phyloP scores from a whole-genome alignment of 331 rosid species.

The Telfairia occidentalis region DNA sequence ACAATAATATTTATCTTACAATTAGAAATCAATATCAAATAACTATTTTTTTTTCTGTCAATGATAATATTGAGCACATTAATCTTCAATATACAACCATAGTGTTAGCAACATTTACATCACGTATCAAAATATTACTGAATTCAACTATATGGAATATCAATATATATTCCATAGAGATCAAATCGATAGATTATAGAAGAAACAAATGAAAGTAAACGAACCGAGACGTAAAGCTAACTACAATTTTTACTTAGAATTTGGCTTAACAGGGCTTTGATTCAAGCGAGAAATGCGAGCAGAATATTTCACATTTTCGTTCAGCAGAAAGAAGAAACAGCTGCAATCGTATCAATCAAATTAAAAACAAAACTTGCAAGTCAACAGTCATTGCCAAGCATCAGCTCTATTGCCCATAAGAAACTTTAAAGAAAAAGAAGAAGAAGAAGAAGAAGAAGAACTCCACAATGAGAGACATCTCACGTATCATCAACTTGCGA shows the following conservation, averaged over 20 bases:
- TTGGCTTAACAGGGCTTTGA: not conserved
- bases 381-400: not conserved
- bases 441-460: too few species aligned
- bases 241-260: not conserved
- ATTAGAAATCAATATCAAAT: too few species aligned
- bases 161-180: too few species aligned
- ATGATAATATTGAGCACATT: too few species aligned
- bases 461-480: conserved; percentile 3
- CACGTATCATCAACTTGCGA: conserved; percentile 52
- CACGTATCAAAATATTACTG: too few species aligned
- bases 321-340: not conserved
- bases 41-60: too few species aligned
- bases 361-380: not conserved
- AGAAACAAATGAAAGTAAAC: not conserved
- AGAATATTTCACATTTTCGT: not conserved
- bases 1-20: too few species aligned
- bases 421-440: too few species aligned
- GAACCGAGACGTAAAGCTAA: not conserved
- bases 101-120: too few species aligned
- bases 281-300: not conserved
- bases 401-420: not conserved
- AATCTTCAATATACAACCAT: too few species aligned
- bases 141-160: too few species aligned
- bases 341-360: not conserved
- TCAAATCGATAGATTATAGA: not conserved